Evolutionary conservation across 805 yeast genomes (phyloP), one percentile per base, ranked within the genome.

Genomic region (Isabelozyma rhagii): DNA sequence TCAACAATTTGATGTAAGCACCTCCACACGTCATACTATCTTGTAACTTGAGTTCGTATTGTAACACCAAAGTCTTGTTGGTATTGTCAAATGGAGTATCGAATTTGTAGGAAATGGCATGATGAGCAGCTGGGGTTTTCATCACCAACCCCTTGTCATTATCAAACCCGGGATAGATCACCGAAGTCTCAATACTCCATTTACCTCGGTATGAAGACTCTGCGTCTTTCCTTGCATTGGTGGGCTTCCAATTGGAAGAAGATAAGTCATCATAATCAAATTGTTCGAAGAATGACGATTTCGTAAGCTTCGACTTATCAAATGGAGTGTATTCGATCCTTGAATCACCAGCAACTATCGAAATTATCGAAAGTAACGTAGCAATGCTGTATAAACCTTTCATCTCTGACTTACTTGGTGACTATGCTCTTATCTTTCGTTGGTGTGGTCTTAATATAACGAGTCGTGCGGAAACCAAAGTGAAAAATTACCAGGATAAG

Each of bases 1-100:
- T 74, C 48, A 92, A 68, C 43, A 92, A 72, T 72, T 92, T 92
- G 56, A 92, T 66, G 69, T 91, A 92, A 1, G 96, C 93, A 48
- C 97, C 97, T 45, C 96, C 96, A 69, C 97, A 92, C 43, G 75
- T 75, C 49, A 90, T 71, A 8, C 88, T 89, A 40, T 85, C 75
- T 71, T 92, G 97, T 41, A 85, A 69, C 70, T 91, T 91, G 48
- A 89, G 88, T 68, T 92, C 97, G 67, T 89, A 92, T 69, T 92
- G 97, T 41, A 90, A 70, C 8, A 92, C 97, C 54, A 92, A 73
- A 13, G 89, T 83, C 50, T 82, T 74, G 56, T 77, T 78, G 9
- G 73, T 79, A 66, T 84, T 85, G 62, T 79, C 78, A 50, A 91
- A 76, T 2, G 84, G 79, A 27, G 66, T 50, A 15, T 81, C 80